Evolutionary conservation across 225 moss, liverwort and hornwort genomes (phyloP), one percentile per base, ranked within the genome.

Genomic region (Thuidium tamariscinum): DNA sequence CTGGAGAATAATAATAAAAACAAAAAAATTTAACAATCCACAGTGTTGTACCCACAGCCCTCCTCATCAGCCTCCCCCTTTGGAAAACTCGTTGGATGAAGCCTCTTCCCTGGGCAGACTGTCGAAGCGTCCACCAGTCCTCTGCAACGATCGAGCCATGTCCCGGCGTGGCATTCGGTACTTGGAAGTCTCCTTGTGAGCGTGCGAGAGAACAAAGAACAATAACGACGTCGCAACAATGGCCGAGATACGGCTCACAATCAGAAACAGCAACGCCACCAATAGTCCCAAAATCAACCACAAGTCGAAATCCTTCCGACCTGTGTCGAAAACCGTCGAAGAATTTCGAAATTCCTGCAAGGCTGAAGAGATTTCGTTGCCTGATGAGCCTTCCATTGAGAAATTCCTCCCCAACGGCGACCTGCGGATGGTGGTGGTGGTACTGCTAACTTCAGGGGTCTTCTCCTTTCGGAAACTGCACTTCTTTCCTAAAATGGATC

Each of bases 191-290:
- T 87, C 86, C 72, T 77, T 89, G 26, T 17, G 42, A 36, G 68
- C 67, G 22, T 72, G 55, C 39, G 92, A 89, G 86, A 92, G 87
- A n/a, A 93, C 19, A 25, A 93, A 49, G 75, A 93, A 89, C 57
- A 92, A 49, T 22, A 90, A 75, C 7, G 93, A 90, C 23, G 89
- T 90, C 37, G 93, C 93, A 25, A 92, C 84, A 67, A 93, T 80
- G 71, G 93, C 93, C 42, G 92, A 87, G 51, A 92, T 57, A 61
- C 89, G 90, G 51, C 89, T 90, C 82, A 92, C 89, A 32, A 93
- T 27, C 44, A 93, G 93, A 52, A 93, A 93, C 26, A 92, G 56
- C 82, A 90, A 59, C 37, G 88, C 81, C 76, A 93, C 86, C 34
- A 92, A 59, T 8, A 93, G 30, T 11, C 91, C 92, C 85, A 87